phyloP scores from a whole-genome alignment of 78 protist species.

The Monosiga brevicollis region DNA sequence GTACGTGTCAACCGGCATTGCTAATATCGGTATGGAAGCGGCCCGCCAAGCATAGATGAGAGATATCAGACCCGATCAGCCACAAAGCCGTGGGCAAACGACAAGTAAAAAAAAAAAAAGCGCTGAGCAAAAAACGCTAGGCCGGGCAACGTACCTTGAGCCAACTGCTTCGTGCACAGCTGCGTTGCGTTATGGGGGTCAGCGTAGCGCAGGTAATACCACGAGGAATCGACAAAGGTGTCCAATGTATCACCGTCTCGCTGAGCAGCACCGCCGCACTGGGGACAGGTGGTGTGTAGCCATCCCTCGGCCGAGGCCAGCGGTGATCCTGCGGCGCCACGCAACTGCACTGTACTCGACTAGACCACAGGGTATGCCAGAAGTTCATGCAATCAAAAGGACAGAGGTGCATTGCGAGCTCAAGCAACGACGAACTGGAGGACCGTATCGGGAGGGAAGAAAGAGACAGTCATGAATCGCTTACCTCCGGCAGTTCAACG shows the following conservation, averaged over 20 bases:
- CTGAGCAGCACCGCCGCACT: constrained; percentile 39
- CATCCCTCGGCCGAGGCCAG: not conserved
- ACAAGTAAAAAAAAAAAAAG: too few relatives aligned
- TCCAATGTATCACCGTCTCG: constrained; percentile 87
- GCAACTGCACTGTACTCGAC: not conserved
- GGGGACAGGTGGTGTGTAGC: constrained; percentile 10
- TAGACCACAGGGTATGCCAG: not conserved
- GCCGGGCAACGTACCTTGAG: too few relatives aligned
- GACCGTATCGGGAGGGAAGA: not conserved
- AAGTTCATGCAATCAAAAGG: not conserved
- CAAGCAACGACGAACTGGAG: not conserved
- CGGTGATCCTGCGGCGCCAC: constrained; percentile 5
- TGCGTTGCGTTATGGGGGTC: constrained; percentile 33
- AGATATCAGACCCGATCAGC: not conserved
- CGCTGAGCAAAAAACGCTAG: not conserved
- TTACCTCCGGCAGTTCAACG: constrained; percentile 49
- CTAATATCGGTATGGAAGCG: not conserved
- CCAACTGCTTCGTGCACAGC: too few relatives aligned
- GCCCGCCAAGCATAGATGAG: not conserved
- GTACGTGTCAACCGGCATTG: constrained; percentile 77
- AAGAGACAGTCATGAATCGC: not conserved
- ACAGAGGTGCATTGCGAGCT: not conserved
- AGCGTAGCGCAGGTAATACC: constrained; percentile 65
- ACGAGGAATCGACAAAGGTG: constrained; percentile 84
- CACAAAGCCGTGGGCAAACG: not conserved